phyloP scores from a whole-genome alignment of 2,329 filamentous ascomycete genomes.

The Colletotrichum magnum region DNA sequence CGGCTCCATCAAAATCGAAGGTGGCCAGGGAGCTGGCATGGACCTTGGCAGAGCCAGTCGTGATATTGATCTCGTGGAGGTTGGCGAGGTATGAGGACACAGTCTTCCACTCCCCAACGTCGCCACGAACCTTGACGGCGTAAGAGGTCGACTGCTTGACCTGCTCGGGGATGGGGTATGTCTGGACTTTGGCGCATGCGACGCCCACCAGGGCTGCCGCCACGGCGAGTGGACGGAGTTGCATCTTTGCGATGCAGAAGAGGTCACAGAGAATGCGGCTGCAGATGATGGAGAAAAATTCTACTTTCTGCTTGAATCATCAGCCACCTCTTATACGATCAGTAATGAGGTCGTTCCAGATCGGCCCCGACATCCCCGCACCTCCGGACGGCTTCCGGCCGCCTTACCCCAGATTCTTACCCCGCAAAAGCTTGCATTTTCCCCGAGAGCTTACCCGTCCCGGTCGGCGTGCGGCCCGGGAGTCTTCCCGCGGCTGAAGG shows the following conservation, averaged over 20 bases:
- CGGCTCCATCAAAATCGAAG: conserved; percentile 8
- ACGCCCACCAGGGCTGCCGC: not conserved
- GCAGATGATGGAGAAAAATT: too few relatives aligned
- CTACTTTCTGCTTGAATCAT: too few relatives aligned
- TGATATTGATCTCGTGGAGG: conserved; percentile 24
- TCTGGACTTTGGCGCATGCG: not conserved
- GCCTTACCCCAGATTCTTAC: not conserved
- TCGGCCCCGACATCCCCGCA: conserved; percentile 2
- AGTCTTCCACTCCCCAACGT: conserved; percentile 1
- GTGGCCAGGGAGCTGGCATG: conserved; percentile 16
- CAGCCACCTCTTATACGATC: not conserved
- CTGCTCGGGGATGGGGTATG: not conserved
- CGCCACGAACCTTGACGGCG: not conserved
- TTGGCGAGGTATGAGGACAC: conserved; percentile 1
- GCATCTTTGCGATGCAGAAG: not conserved
- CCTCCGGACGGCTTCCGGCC: not conserved
- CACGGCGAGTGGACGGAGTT: not conserved
- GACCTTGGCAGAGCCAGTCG: conserved; percentile 12
- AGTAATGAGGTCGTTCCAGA: not conserved
- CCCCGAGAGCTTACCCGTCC: conserved; percentile 1
- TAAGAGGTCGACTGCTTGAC: conserved; percentile 6
- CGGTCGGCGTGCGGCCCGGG: not conserved
- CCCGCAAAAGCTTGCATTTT: conserved; percentile 4
- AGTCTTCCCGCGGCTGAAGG: not conserved
- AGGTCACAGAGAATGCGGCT: too few relatives aligned